These are phyloP conservation scores for Leccinum truebloodii DNA, from an alignment of 768 basidiomycete genomes.

Conservation along the genomic window DNA sequence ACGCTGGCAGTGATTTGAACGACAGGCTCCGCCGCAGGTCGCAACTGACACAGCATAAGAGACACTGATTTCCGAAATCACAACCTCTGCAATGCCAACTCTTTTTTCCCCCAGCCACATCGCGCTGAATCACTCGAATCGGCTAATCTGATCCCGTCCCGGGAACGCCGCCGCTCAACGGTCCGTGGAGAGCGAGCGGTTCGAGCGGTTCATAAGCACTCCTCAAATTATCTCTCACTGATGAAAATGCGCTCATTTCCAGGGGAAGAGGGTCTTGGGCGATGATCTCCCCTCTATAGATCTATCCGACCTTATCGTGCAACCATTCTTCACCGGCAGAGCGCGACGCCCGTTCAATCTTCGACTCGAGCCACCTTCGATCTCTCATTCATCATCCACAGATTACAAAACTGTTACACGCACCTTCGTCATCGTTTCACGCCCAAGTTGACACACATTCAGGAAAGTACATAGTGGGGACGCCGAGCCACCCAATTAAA, in stretches of 20 bases:
- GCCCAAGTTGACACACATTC: background rate
- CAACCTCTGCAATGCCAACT: no score
- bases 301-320: conserved; percentile 27
- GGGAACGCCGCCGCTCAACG: background rate
- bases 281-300: conserved; percentile 14
- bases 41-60: background rate
- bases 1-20: background rate
- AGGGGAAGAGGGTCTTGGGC: background rate
- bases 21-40: background rate
- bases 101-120: background rate
- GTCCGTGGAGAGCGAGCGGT: background rate
- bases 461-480: background rate
- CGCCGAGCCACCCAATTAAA: background rate
- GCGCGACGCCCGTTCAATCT: conserved; percentile 18
- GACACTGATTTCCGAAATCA: background rate
- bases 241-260: conserved; percentile 5
- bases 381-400: conserved; percentile 4
- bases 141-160: background rate
- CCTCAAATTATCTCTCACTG: background rate
- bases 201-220: background rate
- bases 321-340: conserved; percentile 5
- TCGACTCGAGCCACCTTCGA: conserved; percentile 6
- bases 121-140: background rate
- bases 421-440: conserved; percentile 9
- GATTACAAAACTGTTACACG: conserved; percentile 2